A percentile compares a stretch with the other conserved stretches of the same genome.
phyloP scores from a whole-genome alignment of 2,329 filamentous ascomycete species.

The Scortechinia acanthostroma region DNA sequence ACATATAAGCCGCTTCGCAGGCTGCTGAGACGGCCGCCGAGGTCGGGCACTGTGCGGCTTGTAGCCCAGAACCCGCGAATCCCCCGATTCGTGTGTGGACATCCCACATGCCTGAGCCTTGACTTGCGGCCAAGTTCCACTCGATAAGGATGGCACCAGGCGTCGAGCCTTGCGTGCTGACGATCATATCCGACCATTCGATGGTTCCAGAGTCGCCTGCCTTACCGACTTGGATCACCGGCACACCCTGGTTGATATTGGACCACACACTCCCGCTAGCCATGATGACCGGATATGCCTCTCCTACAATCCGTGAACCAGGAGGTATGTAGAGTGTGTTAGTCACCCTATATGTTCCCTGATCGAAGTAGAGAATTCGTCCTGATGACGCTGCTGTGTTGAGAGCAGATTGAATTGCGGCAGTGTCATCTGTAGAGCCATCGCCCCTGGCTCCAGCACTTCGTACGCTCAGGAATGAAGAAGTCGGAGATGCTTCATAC shows the following conservation, averaged over 20 bases:
- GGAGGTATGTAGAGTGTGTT: conserved; percentile 40
- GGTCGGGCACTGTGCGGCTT: conserved; percentile 52
- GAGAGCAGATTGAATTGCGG: conserved; percentile 73
- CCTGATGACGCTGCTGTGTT: conserved; percentile 50
- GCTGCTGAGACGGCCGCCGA: conserved; percentile 13
- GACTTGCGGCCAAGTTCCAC: conserved; percentile 55
- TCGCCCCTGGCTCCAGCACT: conserved; percentile 78
- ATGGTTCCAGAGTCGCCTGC: conserved; percentile 56
- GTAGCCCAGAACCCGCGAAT: conserved; percentile 60
- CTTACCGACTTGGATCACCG: conserved; percentile 60
- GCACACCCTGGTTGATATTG: conserved; percentile 47
- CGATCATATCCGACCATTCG: conserved; percentile 67
- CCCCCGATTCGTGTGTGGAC: conserved; percentile 71
- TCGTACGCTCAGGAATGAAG: conserved; percentile 77
- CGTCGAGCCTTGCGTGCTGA: conserved; percentile 60
- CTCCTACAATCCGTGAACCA: conserved; percentile 49
- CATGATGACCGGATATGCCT: conserved; percentile 46
- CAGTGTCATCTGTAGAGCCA: conserved; percentile 79
- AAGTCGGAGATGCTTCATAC: conserved; percentile 64
- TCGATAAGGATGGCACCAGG: conserved; percentile 66
- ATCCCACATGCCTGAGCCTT: conserved; percentile 61
- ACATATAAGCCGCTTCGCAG: conserved; percentile 27
- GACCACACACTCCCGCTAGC: conserved; percentile 47
- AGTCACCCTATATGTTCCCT: conserved; percentile 54
- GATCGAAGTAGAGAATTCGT: conserved; percentile 69